Conservation (phyloP, 2,329 filamentous ascomycete species). For the Colletotrichum sp. region DNA sequence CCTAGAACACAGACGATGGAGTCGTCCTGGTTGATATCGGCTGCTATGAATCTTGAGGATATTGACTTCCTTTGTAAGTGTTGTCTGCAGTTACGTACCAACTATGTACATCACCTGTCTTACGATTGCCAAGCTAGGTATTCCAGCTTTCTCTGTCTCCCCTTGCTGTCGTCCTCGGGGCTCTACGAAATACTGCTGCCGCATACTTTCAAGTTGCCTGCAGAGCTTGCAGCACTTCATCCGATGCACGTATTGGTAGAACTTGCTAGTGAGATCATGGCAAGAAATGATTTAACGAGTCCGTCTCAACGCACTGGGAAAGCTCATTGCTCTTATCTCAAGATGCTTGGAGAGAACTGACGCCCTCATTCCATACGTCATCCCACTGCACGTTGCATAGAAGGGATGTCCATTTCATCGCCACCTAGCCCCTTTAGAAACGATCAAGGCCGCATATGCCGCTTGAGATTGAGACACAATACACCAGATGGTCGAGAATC, state of each 20-base stretch:
- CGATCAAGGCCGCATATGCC: background rate
- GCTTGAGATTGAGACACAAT: background rate
- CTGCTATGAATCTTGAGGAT: background rate
- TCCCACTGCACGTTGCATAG: background rate
- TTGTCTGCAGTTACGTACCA: background rate
- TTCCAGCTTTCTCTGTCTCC: background rate
- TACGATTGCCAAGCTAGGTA: background rate
- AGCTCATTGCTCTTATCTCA: background rate
- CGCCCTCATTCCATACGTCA: background rate
- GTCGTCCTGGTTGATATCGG: background rate
- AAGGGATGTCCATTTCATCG: background rate
- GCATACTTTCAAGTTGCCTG: background rate
- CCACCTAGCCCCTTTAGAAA: background rate
- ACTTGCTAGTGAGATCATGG: background rate
- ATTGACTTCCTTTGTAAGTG: background rate
- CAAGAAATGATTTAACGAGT: background rate
- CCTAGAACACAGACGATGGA: background rate
- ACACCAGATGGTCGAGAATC: background rate
- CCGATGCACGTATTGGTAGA: background rate
- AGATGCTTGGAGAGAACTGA: background rate
- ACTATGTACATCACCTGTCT: background rate
- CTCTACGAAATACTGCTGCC: background rate
- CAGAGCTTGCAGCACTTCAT: background rate
- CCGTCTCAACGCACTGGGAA: background rate
- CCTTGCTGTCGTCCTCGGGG: background rate